Evolutionary conservation across 202 grass and related monocot species (phyloP), one percentile per base, ranked within the genome.

Genomic region (Cymbopogon flexuosus): DNA sequence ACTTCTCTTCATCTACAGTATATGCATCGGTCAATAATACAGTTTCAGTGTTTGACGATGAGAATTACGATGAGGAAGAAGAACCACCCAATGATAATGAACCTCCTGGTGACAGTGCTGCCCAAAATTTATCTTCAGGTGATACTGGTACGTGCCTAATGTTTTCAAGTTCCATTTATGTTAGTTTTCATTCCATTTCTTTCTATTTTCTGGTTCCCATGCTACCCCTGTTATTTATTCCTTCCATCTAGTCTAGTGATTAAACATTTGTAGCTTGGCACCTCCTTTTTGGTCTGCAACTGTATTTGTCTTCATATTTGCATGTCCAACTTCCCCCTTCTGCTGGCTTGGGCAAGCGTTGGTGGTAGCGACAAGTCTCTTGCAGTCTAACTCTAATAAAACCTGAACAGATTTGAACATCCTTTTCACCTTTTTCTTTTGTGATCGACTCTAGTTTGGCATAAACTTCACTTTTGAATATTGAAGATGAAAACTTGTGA

Each of bases 1-100:
- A 85, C 45, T 90, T 93, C 34, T 84, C 89, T 23, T 87, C 95
- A 65, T 89, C 88, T 87, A 67, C 83, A 75, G 67, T 70, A 42
- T 74, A 88, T 85, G 66, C 82, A 81, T 89, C 90, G 5, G 85
- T 77, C 33, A 77, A 74, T 69, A 80, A 39, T 80, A 88, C 90
- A 70, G 66, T 52, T 84, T 90, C 91, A 70, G 79, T 98, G 56
- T 98, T 93, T 93, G 95, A 98, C 34, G 85, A 96, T 15, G 93
- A 96, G 59, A 90, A 96, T 77, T 96, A 96, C 39, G 95, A 98
- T 62, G 92, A 94, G 69, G 92, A 98, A 70, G 90, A 97, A 78
- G 94, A 97, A 65, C 74, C 78, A 64, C 47, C 84, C 41, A 91
- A 87, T 73, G 85, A 75, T 54, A 69, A 87, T 54, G 75, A 86